phyloP scores from a whole-genome alignment of 2,329 filamentous ascomycete species.

The Beauveria sp. region DNA sequence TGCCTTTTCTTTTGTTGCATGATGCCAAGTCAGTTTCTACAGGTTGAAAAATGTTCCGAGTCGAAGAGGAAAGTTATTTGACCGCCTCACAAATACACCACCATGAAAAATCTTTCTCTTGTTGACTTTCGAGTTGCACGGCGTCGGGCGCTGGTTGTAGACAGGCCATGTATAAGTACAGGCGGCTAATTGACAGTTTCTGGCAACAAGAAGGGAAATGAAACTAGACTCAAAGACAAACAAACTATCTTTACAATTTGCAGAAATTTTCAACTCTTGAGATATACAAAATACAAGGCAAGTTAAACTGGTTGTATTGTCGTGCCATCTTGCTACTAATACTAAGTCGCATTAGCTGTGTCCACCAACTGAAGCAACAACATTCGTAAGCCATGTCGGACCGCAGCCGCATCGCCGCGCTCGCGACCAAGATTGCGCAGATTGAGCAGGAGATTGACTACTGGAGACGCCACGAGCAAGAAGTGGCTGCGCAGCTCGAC shows the following conservation, averaged over 20 bases:
- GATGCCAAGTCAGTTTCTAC: not conserved
- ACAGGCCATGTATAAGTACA: not conserved
- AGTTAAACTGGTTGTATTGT: not conserved
- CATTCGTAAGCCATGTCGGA: not conserved
- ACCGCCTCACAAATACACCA: not conserved
- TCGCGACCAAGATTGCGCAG: not conserved
- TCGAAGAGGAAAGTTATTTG: not conserved
- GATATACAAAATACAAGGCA: not conserved
- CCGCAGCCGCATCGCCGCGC: not conserved
- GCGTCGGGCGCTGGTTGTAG: not conserved
- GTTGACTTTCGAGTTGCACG: not conserved
- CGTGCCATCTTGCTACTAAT: not conserved
- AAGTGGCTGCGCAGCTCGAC: not conserved
- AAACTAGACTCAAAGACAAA: not conserved
- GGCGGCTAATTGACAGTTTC: not conserved
- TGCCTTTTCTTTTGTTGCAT: not conserved
- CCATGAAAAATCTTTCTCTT: not conserved
- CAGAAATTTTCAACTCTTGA: not conserved
- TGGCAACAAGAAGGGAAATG: not conserved
- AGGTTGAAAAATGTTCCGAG: not conserved
- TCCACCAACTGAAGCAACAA: not conserved
- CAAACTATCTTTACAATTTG: not conserved
- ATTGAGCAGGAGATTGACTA: not conserved
- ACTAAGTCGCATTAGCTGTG: not conserved
- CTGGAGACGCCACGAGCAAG: not conserved